Evolutionary conservation across 1,139 yeast species (phyloP).

Genomic region (Chernovozyma sophiae-reginae): DNA sequence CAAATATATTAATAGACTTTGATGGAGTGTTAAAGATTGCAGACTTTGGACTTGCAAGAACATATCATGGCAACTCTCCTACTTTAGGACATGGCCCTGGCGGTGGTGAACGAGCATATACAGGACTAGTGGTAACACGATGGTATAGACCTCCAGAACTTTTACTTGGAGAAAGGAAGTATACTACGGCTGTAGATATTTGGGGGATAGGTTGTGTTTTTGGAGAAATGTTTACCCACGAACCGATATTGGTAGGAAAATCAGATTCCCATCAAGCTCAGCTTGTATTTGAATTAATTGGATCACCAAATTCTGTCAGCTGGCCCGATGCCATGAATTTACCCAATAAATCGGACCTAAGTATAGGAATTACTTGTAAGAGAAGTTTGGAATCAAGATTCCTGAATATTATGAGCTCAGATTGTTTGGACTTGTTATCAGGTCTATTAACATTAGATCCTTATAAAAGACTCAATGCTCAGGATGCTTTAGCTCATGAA

Average conservation of each 20-base stretch:
- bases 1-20: constrained; percentile 77
- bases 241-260: constrained; percentile 81
- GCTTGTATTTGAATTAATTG: constrained; percentile 72
- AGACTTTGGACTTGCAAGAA: constrained; percentile 89
- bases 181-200: constrained; percentile 91
- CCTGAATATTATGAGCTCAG: constrained; percentile 25
- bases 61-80: constrained; percentile 70
- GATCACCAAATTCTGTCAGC: constrained; percentile 63
- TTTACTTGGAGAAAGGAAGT: constrained; percentile 75
- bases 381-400: constrained; percentile 51
- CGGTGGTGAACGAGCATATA: constrained; percentile 76
- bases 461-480: constrained; percentile 65
- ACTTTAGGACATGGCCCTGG: constrained; percentile 54
- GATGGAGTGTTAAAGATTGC: constrained; percentile 78
- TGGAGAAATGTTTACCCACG: constrained; percentile 79
- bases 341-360: constrained; percentile 53
- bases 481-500: constrained; percentile 66
- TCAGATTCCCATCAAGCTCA: constrained; percentile 92
- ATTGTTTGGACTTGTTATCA: constrained; percentile 44
- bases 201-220: constrained; percentile 98
- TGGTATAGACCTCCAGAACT: constrained; percentile 98
- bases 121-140: constrained; percentile 89
- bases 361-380: constrained; percentile 43
- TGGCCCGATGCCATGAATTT: constrained; percentile 66
- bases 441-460: constrained; percentile 67